phyloP scores from a whole-genome alignment of 2,329 filamentous ascomycete genomes.

The Dactylellina drechsleri region DNA sequence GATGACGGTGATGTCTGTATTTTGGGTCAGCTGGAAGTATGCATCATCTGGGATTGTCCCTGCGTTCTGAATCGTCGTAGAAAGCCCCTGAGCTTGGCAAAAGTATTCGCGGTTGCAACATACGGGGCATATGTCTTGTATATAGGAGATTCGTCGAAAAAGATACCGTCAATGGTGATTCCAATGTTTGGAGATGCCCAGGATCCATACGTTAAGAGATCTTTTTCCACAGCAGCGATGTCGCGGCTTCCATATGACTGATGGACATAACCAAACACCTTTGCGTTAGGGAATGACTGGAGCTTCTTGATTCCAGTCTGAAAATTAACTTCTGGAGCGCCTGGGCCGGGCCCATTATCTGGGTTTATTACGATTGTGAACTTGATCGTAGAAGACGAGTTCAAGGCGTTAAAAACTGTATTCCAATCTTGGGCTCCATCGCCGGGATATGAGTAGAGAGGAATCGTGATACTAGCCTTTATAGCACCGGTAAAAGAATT shows the following conservation, averaged over 20 bases:
- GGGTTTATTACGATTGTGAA: slow-evolving; percentile 49
- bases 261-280: slow-evolving; percentile 45
- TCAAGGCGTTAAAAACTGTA: slow-evolving; percentile 24
- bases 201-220: slow-evolving; percentile 27
- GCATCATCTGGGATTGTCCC: slow-evolving; percentile 34
- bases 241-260: slow-evolving; percentile 35
- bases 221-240: slow-evolving; percentile 8
- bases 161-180: slow-evolving; percentile 43
- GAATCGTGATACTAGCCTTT: slow-evolving; percentile 36
- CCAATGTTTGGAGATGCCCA: slow-evolving; percentile 28
- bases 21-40: slow-evolving; percentile 30
- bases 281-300: slow-evolving; percentile 35
- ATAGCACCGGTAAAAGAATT: slow-evolving; percentile 15
- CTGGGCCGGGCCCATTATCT: slow-evolving; percentile 29
- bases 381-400: slow-evolving; percentile 27
- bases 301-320: slow-evolving; percentile 47
- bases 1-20: slow-evolving; percentile 43
- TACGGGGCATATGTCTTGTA: slow-evolving; percentile 13
- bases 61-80: slow-evolving; percentile 38
- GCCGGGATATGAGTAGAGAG: slow-evolving; percentile 41
- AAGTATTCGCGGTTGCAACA: slow-evolving; percentile 32
- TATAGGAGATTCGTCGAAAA: slow-evolving; percentile 45
- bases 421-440: slow-evolving; percentile 31
- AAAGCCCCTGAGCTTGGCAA: slow-evolving; percentile 26
- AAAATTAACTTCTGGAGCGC: slow-evolving; percentile 33